Base-by-base conservation (phyloP, 2,329 filamentous ascomycete species). In the Lasiodiplodia sp. region DNA sequence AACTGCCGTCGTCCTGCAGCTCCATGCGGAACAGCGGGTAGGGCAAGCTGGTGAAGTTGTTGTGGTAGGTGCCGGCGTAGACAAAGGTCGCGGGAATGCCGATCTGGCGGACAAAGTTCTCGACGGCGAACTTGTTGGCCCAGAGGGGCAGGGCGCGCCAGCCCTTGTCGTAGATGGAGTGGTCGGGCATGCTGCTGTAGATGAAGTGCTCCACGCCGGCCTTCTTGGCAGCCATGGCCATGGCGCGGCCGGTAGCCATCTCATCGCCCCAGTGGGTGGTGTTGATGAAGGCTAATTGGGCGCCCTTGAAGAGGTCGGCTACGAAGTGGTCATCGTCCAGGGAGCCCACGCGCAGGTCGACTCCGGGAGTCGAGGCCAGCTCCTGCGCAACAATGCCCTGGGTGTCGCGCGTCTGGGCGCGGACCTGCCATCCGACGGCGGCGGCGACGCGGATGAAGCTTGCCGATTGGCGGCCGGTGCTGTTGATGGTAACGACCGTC, bases 1-100 rank as follows among this genome's bases (percentile, higher is more conserved):
- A 97, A 66, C 92, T 94, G 21, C 93, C 94, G 74, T 97, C 93
- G 1, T 85, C 80, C 79, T 93, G 90, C 57, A 97, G 83, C 71
- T 96, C 93, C 92, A 97, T 97, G 82, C 94, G 96, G 83, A 98
- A 98, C 4, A 98, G 86, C 1, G 96, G 96, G 77, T 97, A 98
- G 1, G 89, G 89, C 38, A 97, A 86, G 57, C 92, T 96, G 37
- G 95, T 98, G 81, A 98, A 99, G 79, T 99, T 98, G 82, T 98
- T 98, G 85, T 98, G 97, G 85, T 98, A 99, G 75, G 97, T 97
- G 69, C 95, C 96, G 11, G 94, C 93, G 80, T 97, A 97, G 72
- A 97, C 91, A 79, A 97, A 98, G 0, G 95, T 98, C 0, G 94
- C 90, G 0, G 93, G 93, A 12, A 97, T 85, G 11, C 90, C 90